Conservation (phyloP, 1,284 basidiomycete species). For the Xanthoconium separans region DNA sequence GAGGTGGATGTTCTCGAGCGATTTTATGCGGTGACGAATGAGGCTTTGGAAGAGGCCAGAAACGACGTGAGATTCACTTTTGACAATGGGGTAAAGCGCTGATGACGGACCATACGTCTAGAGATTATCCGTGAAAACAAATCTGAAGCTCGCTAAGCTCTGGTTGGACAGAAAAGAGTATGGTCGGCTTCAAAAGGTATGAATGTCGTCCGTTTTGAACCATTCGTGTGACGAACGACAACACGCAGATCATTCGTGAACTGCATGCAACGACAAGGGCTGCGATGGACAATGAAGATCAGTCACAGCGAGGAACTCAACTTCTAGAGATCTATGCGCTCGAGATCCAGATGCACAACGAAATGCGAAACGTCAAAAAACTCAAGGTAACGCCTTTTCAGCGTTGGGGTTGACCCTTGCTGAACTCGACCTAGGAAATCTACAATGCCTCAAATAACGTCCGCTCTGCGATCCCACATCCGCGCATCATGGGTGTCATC, state of each 20-base stretch:
- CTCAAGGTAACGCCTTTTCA: constrained; percentile 64
- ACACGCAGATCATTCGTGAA: constrained; percentile 65
- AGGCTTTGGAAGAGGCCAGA: constrained; percentile 88
- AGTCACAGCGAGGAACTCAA: constrained; percentile 87
- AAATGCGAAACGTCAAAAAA: constrained; percentile 93
- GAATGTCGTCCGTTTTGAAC: constrained; percentile 15
- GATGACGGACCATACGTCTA: constrained; percentile 32
- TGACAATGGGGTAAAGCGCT: neutral
- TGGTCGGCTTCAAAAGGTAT: constrained; percentile 74
- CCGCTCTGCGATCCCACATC: constrained; percentile 96
- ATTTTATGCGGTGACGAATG: constrained; percentile 94
- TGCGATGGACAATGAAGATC: constrained; percentile 71
- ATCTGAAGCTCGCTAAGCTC: constrained; percentile 94
- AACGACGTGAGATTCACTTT: constrained; percentile 74
- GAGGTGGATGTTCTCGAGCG: constrained; percentile 88
- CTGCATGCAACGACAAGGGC: constrained; percentile 65
- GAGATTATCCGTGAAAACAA: constrained; percentile 94
- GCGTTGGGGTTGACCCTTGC: neutral
- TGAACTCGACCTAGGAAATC: constrained; percentile 66
- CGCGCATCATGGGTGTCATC: constrained; percentile 98
- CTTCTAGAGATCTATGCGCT: constrained; percentile 98
- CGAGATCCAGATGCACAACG: constrained; percentile 99
- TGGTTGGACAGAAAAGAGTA: constrained; percentile 98
- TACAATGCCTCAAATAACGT: constrained; percentile 94
- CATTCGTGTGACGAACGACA: neutral